phyloP scores from a whole-genome alignment of 345 rosid genomes.

The Kandelia obovata region DNA sequence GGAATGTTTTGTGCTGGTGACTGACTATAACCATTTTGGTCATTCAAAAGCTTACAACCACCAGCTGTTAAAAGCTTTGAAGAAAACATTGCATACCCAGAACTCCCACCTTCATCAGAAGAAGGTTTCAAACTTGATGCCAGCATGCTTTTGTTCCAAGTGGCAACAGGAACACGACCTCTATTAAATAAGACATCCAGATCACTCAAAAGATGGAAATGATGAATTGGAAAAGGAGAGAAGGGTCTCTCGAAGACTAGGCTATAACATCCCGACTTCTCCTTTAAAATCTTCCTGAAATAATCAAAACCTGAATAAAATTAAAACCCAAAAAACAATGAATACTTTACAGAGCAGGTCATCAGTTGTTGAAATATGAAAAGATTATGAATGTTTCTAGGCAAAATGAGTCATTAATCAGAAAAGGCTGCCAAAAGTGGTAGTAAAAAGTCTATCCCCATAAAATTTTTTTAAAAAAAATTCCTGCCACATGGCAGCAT shows the following conservation, averaged over 20 bases:
- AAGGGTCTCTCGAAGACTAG: constrained; percentile 83
- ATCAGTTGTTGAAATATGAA: constrained; percentile 5
- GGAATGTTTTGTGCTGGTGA: constrained; percentile 37
- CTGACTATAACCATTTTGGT: constrained; percentile 36
- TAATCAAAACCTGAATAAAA: constrained; percentile 38
- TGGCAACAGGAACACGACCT: constrained; percentile 66
- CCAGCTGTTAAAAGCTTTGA: constrained; percentile 54
- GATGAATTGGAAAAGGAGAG: constrained; percentile 76
- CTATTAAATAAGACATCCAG: constrained; percentile 63
- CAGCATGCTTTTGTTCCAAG: constrained; percentile 59
- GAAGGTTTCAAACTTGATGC: constrained; percentile 49
- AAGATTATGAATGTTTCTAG: not conserved
- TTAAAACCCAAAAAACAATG: constrained; percentile 29
- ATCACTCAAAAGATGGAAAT: constrained; percentile 42
- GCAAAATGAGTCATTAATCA: not conserved
- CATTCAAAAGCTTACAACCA: constrained; percentile 57
- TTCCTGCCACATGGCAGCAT: not conserved
- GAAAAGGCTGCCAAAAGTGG: not conserved
- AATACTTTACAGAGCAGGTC: constrained; percentile 17
- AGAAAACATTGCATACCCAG: constrained; percentile 77
- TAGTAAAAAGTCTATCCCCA: not conserved
- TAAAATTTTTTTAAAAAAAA: not conserved
- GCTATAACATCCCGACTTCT: constrained; percentile 54
- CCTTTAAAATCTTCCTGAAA: constrained; percentile 65
- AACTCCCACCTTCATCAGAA: constrained; percentile 53